phyloP scores from a whole-genome alignment of 176 grass and related monocot species.

The Eragrostis curvula region DNA sequence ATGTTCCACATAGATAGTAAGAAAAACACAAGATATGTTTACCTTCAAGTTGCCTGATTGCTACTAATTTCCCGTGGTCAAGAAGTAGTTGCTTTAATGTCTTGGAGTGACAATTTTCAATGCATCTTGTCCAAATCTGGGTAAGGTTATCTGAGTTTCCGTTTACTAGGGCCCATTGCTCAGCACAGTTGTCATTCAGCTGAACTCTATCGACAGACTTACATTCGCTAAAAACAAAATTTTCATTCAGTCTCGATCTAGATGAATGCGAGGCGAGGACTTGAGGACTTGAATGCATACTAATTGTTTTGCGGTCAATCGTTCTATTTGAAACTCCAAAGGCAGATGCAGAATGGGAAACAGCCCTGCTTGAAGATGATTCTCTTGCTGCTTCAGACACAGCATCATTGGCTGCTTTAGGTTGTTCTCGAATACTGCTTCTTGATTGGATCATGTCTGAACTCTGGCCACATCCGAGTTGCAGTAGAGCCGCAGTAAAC shows the following conservation, averaged over 20 bases:
- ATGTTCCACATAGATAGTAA: background rate
- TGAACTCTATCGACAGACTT: constrained; percentile 45
- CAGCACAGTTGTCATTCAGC: constrained; percentile 38
- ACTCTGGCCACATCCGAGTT: constrained; percentile 62
- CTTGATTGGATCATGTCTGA: constrained; percentile 57
- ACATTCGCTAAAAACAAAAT: constrained; percentile 42
- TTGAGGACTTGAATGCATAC: constrained; percentile 35
- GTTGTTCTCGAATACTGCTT: constrained; percentile 42
- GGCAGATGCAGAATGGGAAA: constrained; percentile 42
- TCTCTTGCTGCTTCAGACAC: constrained; percentile 42
- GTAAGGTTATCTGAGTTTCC: constrained; percentile 54
- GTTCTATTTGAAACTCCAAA: constrained; percentile 36
- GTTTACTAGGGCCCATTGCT: constrained; percentile 35
- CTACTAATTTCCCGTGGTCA: constrained; percentile 66
- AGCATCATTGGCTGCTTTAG: constrained; percentile 47
- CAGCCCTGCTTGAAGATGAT: constrained; percentile 33
- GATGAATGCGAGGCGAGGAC: constrained; percentile 43
- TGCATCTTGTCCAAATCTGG: constrained; percentile 77
- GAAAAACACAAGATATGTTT: constrained; percentile 28
- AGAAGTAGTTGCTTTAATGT: constrained; percentile 73
- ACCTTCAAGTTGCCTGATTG: constrained; percentile 70
- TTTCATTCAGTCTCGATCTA: constrained; percentile 38
- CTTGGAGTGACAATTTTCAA: constrained; percentile 80
- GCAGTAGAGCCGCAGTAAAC: constrained; percentile 83
- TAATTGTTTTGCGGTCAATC: constrained; percentile 32